These are phyloP conservation scores for Saccharomycodes ludwigii DNA, from an alignment of 805 yeast genomes.

Conservation along the genomic window DNA sequence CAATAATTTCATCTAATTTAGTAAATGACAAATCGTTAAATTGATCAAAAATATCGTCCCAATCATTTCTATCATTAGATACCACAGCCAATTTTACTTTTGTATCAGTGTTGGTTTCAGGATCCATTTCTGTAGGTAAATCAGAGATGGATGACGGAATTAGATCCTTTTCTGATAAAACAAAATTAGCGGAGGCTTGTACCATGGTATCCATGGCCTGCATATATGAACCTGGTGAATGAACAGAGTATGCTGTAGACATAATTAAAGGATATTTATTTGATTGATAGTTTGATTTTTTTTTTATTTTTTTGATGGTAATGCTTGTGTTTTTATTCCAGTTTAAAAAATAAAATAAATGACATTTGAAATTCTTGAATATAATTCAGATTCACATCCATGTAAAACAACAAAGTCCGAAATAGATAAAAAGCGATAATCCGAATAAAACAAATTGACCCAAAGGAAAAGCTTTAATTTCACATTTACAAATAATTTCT, in stretches of 20 bases:
- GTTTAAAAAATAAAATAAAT: no score
- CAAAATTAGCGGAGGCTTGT: conserved; percentile 29
- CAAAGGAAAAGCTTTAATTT: no score
- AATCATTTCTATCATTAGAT: conserved; percentile 26
- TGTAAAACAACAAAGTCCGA: no score
- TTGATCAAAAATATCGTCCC: conserved; percentile 27
- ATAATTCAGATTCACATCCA: no score
- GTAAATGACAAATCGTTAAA: conserved; percentile 21
- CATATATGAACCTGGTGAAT: conserved; percentile 66
- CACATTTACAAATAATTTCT: no score
- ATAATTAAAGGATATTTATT: conserved; percentile 14
- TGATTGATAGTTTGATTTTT: background rate
- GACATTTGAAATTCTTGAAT: no score
- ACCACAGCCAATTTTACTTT: conserved; percentile 22
- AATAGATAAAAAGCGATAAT: no score
- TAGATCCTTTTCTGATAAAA: conserved; percentile 8
- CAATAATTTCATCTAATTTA: conserved; percentile 12
- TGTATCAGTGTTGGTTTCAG: conserved; percentile 20
- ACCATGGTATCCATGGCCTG: conserved; percentile 65
- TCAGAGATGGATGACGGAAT: conserved; percentile 8
- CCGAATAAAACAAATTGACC: no score
- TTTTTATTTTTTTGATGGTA: background rate
- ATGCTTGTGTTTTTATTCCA: background rate
- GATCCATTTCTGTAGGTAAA: conserved; percentile 27
- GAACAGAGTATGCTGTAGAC: conserved; percentile 39